Evolutionary conservation across 148 eudicot species (phyloP).

Genomic region (Cornus suecica): DNA sequence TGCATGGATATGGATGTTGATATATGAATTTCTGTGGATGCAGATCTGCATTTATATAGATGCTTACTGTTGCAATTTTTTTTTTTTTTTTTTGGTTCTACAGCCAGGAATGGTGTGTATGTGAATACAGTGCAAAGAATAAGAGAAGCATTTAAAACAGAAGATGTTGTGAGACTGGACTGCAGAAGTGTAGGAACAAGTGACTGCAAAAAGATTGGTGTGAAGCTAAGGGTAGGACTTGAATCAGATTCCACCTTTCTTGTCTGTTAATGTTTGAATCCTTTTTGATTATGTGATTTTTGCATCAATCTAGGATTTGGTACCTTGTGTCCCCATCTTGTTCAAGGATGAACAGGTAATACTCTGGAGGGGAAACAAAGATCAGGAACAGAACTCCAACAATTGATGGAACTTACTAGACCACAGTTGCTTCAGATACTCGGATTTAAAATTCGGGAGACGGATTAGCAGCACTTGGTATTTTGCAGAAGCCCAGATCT

Average conservation of each 20-base stretch:
- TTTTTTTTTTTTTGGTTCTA: constrained; percentile 3
- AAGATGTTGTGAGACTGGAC: constrained; percentile 83
- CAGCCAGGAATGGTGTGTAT: constrained; percentile 93
- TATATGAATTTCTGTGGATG: too few species aligned
- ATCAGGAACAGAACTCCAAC: constrained; percentile 24
- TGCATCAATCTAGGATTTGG: constrained; percentile 61
- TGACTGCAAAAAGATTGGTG: constrained; percentile 92
- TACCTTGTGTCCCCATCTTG: constrained; percentile 89
- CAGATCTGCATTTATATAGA: too few species aligned
- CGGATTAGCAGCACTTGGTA: neutral
- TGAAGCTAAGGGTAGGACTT: constrained; percentile 66
- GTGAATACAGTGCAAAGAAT: constrained; percentile 79
- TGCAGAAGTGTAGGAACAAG: constrained; percentile 69
- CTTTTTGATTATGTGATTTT: neutral
- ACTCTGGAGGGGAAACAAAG: constrained; percentile 77
- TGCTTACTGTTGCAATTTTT: constrained; percentile 6
- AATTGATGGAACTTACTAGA: constrained; percentile 6
- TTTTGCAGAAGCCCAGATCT: neutral
- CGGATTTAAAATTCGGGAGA: neutral
- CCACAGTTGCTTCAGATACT: constrained; percentile 1
- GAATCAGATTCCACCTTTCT: neutral
- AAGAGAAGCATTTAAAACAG: constrained; percentile 74
- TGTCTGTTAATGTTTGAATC: neutral
- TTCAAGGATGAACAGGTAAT: constrained; percentile 91
- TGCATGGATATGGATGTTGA: too few species aligned